Evolutionary conservation across 2,329 filamentous ascomycete genomes (phyloP), one percentile per base, ranked within the genome.

Genomic region (Colletotrichum tanaceti): DNA sequence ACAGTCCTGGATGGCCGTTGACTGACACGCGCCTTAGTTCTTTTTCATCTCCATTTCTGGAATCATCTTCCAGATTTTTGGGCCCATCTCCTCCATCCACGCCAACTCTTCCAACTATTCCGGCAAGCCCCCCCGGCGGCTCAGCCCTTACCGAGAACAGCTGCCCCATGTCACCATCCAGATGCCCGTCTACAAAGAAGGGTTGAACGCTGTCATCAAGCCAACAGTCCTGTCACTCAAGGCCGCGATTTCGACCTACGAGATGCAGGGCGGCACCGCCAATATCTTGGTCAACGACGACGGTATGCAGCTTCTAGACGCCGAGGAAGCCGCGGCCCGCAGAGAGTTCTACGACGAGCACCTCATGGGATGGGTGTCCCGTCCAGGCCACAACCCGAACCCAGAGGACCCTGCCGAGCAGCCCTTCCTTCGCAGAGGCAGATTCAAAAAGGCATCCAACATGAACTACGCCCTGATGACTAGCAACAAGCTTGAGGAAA

Each of bases 221-320:
- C 84, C 84, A 5, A 86, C 84, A 0, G 78, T 86, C 49, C 76
- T 80, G 47, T 84, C 81, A 59, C 75, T 86, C 49, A 83, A 85
- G 71, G 79, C 81, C 0, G 84, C 84, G 20, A 85, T 86, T 55
- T 82, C 81, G 1, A 80, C 81, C 59, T 86, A 86, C 71, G 83
- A 85, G 71, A 78, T 81, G 54, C 81, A 83, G 58, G 89, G 89
- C n/a, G 89, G 89, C 9, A 86, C 88, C 1, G 89, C 89, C 32
- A 90, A 87, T 73, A 89, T 91, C 70, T 90, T 90, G 73, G 79
- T 91, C 75, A 91, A 91, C 71, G 89, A 91, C 64, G 89, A 91
- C 71, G 89, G 89, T 65, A 87, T 91, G 84, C 89, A 90, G 75
- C 77, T 89, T 41, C 80, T 91, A 18, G 78, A 83, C 2, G 78